Evolutionary conservation across 2,329 filamentous ascomycete species (phyloP), one percentile per base, ranked within the genome.

Genomic region (Cladophialophora exuberans): DNA sequence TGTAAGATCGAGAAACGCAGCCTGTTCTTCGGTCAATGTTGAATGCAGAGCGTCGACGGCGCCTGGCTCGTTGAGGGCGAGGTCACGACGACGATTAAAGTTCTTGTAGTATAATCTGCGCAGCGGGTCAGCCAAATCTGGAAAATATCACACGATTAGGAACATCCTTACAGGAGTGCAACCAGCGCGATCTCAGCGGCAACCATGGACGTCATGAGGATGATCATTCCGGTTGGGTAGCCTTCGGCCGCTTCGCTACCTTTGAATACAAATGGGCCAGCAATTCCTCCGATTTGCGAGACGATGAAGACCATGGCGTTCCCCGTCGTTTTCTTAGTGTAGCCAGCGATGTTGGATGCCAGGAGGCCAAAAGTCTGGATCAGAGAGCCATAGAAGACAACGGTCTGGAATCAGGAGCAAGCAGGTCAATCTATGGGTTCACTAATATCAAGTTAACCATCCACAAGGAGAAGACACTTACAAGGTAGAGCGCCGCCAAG

Each of bases 161-260:
- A 39, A 22, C 4, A 39, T 20, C 18, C 36, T 39, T 39, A 39
- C 36, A 39, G 36, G n/a, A 39, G 36, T 7, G 36, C 15, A 11
- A 39, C 13, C 36, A 43, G 9, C 39, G 39, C 18, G 18, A 44
- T 15, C 41, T 44, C 41, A 5, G 23, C 13, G 5, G 41, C 41
- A 17, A 15, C 23, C 41, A 44, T 44, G 13, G 41, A 26, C 4
- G 28, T 25, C 41, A 44, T 44, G 41, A 44, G 41, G 23, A 44
- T 44, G 41, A 44, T 44, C 41, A 44, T 44, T 13, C 41, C 41
- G 9, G 41, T 44, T 2, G 41, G 41, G 41, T 28, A 44, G 18
- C 41, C 41, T 30, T 44, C 23, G n/a, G 13, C 18, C 22, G 41
- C 41, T 44, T 44, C 23, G 23, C 41, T 44, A 25, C 41, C 41